These are phyloP conservation scores for Pontederia paniculata DNA, from an alignment of 176 grass and related monocot genomes.

Conservation along the genomic window DNA sequence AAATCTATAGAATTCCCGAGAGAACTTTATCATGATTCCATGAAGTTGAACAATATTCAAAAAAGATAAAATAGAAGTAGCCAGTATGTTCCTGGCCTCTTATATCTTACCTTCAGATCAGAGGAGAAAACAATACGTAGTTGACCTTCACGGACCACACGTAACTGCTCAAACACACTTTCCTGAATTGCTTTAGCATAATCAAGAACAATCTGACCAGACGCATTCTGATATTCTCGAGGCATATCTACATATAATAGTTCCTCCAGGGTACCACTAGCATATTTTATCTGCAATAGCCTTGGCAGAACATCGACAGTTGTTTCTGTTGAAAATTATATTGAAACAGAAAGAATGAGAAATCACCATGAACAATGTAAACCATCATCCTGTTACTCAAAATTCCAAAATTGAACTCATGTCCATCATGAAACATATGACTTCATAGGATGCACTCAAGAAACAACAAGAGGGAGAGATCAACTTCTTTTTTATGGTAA, in stretches of 20 bases:
- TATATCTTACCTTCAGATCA: constrained; percentile 71
- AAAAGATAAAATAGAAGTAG: background rate
- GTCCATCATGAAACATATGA: too few species aligned
- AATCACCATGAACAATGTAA: too few species aligned
- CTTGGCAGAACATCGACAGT: constrained; percentile 86
- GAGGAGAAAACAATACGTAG: constrained; percentile 88
- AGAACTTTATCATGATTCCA: background rate
- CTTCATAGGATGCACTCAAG: too few species aligned
- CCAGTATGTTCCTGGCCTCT: background rate
- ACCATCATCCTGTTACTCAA: too few species aligned
- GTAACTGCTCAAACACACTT: constrained; percentile 82
- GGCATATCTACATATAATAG: constrained; percentile 97
- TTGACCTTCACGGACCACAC: constrained; percentile 88
- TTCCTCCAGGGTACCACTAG: constrained; percentile 81
- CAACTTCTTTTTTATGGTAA: too few species aligned
- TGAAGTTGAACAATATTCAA: background rate
- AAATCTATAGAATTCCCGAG: constrained; percentile 35
- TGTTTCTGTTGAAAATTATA: constrained; percentile 45
- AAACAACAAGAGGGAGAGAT: too few species aligned
- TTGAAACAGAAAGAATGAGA: background rate
- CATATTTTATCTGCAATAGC: constrained; percentile 89
- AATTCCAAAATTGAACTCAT: too few species aligned
- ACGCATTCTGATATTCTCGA: constrained; percentile 61
- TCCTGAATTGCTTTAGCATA: constrained; percentile 90
- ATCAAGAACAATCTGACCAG: constrained; percentile 87